These are phyloP conservation scores for Ophiostoma himal-ulmi DNA, from an alignment of 2,329 filamentous ascomycete genomes.

Conservation along the genomic window DNA sequence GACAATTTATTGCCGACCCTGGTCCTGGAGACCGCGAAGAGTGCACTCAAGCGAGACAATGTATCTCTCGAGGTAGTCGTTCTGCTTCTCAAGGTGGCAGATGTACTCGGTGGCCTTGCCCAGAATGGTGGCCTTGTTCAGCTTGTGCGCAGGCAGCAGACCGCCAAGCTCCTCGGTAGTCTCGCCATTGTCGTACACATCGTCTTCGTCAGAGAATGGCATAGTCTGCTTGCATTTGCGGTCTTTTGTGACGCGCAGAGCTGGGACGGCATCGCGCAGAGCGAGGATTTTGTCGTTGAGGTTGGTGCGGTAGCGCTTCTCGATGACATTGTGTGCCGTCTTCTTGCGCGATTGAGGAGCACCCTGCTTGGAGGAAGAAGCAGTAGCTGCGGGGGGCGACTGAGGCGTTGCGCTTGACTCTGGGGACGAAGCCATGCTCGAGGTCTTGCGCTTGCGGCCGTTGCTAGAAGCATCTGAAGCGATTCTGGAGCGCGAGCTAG, in stretches of 20 bases:
- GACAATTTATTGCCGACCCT: background rate
- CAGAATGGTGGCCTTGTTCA: constrained; percentile 42
- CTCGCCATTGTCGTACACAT: constrained; percentile 38
- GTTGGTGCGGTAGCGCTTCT: constrained; percentile 78
- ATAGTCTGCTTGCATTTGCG: constrained; percentile 36
- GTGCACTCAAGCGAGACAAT: constrained; percentile 13
- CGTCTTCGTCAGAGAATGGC: constrained; percentile 36
- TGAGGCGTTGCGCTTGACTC: constrained; percentile 25
- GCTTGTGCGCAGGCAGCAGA: constrained; percentile 37
- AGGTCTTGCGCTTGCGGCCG: constrained; percentile 34
- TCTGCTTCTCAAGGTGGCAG: constrained; percentile 32
- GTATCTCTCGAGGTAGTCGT: constrained; percentile 28
- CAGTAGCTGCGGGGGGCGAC: constrained; percentile 27
- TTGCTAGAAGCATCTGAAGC: constrained; percentile 24
- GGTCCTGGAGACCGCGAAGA: constrained; percentile 1
- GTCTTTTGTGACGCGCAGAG: constrained; percentile 39
- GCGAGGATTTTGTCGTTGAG: constrained; percentile 78
- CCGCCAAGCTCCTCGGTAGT: constrained; percentile 39
- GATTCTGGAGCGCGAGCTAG: constrained; percentile 1
- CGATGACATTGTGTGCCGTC: constrained; percentile 78
- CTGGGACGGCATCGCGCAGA: constrained; percentile 62
- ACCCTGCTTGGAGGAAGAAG: constrained; percentile 17
- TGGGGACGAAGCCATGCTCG: constrained; percentile 24
- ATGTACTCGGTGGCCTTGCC: constrained; percentile 39
- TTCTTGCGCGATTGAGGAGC: constrained; percentile 51